A percentile compares a stretch with the other conserved stretches of the same genome.
These are phyloP conservation scores for Claviceps fusiformis DNA, from an alignment of 2,329 filamentous ascomycete genomes.

Conservation along the genomic window DNA sequence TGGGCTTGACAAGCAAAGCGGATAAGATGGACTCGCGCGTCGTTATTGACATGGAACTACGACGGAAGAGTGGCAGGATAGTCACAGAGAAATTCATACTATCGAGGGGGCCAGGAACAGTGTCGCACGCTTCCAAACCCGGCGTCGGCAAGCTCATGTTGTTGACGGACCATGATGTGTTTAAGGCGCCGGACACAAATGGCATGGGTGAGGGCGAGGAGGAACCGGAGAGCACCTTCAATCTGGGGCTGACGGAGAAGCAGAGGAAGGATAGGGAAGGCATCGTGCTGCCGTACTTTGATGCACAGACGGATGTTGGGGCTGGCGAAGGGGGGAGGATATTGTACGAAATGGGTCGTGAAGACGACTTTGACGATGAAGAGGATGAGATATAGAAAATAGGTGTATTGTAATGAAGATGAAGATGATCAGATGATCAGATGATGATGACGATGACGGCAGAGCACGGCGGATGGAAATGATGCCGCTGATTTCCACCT, in stretches of 20 bases:
- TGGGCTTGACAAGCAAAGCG: constrained; percentile 44
- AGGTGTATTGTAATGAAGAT: neutral
- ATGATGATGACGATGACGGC: neutral
- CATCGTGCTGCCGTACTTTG: constrained; percentile 89
- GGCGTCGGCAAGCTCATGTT: constrained; percentile 34
- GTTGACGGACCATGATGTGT: constrained; percentile 65
- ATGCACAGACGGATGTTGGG: constrained; percentile 73
- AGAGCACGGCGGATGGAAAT: neutral
- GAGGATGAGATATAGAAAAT: constrained; percentile 78
- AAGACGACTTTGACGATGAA: constrained; percentile 95
- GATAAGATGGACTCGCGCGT: constrained; percentile 29
- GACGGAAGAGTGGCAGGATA: constrained; percentile 67
- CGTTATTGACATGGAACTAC: constrained; percentile 74
- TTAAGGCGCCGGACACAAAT: constrained; percentile 30
- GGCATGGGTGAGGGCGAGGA: constrained; percentile 31
- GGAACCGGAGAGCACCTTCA: constrained; percentile 65
- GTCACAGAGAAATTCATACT: constrained; percentile 56
- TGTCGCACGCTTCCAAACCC: constrained; percentile 10
- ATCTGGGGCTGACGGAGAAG: constrained; percentile 76
- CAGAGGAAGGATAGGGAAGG: constrained; percentile 77
- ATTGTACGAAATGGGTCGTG: constrained; percentile 88
- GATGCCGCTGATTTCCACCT: neutral
- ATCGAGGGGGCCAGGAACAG: constrained; percentile 10
- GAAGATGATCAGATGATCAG: neutral
- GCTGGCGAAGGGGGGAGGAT: constrained; percentile 83